Percentiles rank a stretch among this genome's conserved stretches.
Conservation (phyloP, 805 yeast species). For the Yamadazyma philogaea region DNA sequence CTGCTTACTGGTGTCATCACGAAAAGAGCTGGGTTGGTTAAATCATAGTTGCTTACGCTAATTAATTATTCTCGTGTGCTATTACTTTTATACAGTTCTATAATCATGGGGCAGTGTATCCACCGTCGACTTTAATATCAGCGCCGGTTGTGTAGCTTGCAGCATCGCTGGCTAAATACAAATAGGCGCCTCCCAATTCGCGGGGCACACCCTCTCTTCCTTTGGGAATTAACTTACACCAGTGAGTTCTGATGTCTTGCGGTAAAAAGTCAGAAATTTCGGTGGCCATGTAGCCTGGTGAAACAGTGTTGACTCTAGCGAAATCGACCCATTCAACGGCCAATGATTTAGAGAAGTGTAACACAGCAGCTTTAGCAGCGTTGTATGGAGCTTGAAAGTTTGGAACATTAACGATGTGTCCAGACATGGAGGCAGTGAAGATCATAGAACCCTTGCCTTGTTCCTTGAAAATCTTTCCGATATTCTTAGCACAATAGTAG, state of each 20-base stretch:
- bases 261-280: constrained; percentile 51
- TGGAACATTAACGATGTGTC: constrained; percentile 81
- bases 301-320: constrained; percentile 78
- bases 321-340: constrained; percentile 86
- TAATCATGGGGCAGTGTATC: constrained; percentile 51
- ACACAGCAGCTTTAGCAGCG: constrained; percentile 80
- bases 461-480: constrained; percentile 68
- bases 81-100: constrained; percentile 1
- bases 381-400: constrained; percentile 85
- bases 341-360: constrained; percentile 71
- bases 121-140: constrained; percentile 78
- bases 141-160: constrained; percentile 77
- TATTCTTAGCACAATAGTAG: constrained; percentile 71
- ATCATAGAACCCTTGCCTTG: constrained; percentile 78
- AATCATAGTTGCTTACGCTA: too few relatives aligned
- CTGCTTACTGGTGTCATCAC: too few relatives aligned
- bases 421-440: constrained; percentile 88
- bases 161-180: constrained; percentile 79
- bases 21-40: too few relatives aligned
- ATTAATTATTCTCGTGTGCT: not conserved
- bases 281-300: constrained; percentile 85
- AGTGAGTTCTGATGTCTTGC: constrained; percentile 31
- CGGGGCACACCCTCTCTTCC: constrained; percentile 74
- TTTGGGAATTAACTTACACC: constrained; percentile 54
- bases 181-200: constrained; percentile 76